Base-by-base conservation (phyloP, 1,139 yeast genomes). In the Yamadazyma blattariae region DNA sequence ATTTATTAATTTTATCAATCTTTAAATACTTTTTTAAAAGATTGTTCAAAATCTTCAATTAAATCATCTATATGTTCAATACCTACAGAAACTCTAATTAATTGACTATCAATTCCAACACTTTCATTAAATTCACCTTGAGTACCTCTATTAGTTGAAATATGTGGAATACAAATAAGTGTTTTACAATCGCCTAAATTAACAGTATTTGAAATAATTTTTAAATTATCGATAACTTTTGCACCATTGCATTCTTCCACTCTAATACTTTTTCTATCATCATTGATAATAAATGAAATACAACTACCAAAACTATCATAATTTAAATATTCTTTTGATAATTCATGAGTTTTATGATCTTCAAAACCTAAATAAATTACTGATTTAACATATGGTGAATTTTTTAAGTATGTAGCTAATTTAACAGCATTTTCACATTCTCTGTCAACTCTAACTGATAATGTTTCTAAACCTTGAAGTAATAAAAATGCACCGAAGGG, bases 181-280 rank as follows among this genome's bases (percentile, higher is more conserved):
- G 97, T 86, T 71, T 89, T 90, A 35, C 88, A 79, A 58, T 90
- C 97, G 58, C 97, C 97, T 41, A 90, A 96, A 52, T 90, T 90
- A 39, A 97, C 97, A 57, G 90, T 75, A 68, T 88, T 86, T 19
- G 95, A 81, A 36, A 95, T 94, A 40, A 90, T 64, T 62, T 85
- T 76, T 59, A 90, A 76, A 47, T 64, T 64, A 61, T 88, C 95
- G 40, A 86, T 95, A 43, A 88, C 85, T 49, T 69, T 74, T 32
- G 90, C 90, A 48, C 94, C 87, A 32, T 87, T 76, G 45, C 79
- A 82, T 47, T 76, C 56, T 65, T 80, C 82, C 44, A 78, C 79
- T 39, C 67, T 62, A n/a, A 23, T 22, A 17, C 7, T 7, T 27
- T 62, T 66, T 29, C 64, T 59, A 27, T 68, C 69, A 42, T 79